phyloP scores from a whole-genome alignment of 2,329 filamentous ascomycete genomes.

The Colletotrichum lini region DNA sequence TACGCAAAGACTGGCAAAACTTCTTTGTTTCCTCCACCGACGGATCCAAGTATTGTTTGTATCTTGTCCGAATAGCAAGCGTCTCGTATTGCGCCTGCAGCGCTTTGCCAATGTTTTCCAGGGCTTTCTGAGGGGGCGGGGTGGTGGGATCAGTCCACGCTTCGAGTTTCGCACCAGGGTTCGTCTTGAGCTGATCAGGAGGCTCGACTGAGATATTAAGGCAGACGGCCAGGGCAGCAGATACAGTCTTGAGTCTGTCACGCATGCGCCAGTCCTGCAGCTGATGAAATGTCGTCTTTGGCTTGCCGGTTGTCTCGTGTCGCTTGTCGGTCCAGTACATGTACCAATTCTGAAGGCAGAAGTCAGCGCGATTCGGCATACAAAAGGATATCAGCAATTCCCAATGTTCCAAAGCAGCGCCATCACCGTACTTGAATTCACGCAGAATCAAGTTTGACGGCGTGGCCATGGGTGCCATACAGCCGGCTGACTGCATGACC shows the following conservation, averaged over 20 bases:
- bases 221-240: conserved; percentile 92
- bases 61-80: conserved; percentile 92
- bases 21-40: conserved; percentile 98
- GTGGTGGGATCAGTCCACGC: conserved; percentile 96
- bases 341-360: conserved; percentile 85
- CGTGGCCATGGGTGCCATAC: conserved; percentile 8
- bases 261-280: conserved; percentile 98
- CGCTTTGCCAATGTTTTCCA: conserved; percentile 95
- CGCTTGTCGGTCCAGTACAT: conserved; percentile 99
- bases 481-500: conserved; percentile 25
- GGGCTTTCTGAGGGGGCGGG: conserved; percentile 83
- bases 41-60: conserved; percentile 96
- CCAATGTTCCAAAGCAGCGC: conserved; percentile 16
- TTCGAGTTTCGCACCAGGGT: conserved; percentile 92
- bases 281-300: conserved; percentile 75
- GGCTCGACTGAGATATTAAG: conserved; percentile 98
- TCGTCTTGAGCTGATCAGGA: conserved; percentile 96
- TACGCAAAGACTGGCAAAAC: conserved; percentile 89
- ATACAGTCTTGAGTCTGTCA: conserved; percentile 96
- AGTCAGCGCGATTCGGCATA: conserved; percentile 39
- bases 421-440: not conserved
- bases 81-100: conserved; percentile 98
- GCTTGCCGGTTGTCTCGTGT: conserved; percentile 93
- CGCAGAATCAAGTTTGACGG: not conserved
- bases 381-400: conserved; percentile 16